phyloP scores from a whole-genome alignment of 768 basidiomycete species.

The Leucocoprinus birnbaumii region DNA sequence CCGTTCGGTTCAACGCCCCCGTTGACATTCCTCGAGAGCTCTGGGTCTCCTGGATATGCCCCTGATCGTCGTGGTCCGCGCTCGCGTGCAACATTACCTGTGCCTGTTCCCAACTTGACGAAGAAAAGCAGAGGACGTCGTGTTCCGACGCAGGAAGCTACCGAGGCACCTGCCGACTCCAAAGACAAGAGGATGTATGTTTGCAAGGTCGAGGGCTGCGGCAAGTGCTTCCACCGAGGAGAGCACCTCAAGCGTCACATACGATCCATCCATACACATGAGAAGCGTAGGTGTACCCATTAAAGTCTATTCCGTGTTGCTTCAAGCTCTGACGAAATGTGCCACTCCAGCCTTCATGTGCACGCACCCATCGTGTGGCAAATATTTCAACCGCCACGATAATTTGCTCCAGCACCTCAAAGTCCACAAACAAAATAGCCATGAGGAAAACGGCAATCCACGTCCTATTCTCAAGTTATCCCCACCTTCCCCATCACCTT shows the following conservation, averaged over 20 bases:
- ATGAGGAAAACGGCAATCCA: constrained; percentile 11
- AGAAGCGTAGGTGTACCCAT: constrained; percentile 60
- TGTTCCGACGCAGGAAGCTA: constrained; percentile 53
- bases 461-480: constrained; percentile 13
- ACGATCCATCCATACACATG: constrained; percentile 70
- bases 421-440: constrained; percentile 48
- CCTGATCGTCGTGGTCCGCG: constrained; percentile 41
- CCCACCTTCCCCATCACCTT: constrained; percentile 16
- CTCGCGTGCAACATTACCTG: constrained; percentile 55
- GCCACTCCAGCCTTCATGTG: constrained; percentile 63
- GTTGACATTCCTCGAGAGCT: constrained; percentile 17
- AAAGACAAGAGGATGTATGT: constrained; percentile 42
- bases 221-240: constrained; percentile 68
- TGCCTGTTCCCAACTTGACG: constrained; percentile 74
- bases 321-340: constrained; percentile 14
- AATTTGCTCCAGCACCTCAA: constrained; percentile 79
- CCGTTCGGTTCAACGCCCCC: constrained; percentile 7
- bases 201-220: constrained; percentile 68
- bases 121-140: constrained; percentile 80
- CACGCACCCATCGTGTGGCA: constrained; percentile 62
- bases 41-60: constrained; percentile 13
- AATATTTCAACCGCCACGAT: constrained; percentile 76
- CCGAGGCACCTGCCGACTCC: constrained; percentile 20
- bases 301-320: not conserved
- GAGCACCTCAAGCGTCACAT: constrained; percentile 80